Base-by-base conservation (phyloP, 306 rosid species). In the Quercus engelmannii region DNA sequence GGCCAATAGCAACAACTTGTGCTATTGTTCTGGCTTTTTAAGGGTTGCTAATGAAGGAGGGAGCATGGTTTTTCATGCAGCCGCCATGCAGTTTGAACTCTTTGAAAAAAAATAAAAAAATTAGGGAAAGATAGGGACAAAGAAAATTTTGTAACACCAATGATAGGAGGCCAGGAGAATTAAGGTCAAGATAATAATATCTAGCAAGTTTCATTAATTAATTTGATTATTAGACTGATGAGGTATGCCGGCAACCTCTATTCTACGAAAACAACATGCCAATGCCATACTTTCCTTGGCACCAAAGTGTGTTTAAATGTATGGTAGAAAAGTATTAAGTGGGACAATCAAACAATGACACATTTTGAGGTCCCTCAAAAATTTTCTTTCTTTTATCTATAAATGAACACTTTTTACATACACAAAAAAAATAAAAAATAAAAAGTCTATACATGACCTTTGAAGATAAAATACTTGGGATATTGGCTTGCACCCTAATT, bases 241-340 rank as follows among this genome's bases (percentile, higher is more conserved):
- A 72, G 49, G 78, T 41, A 55, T 21, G 19, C 18, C 1, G 46
- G 5, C 64, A 73, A 55, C 28, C 18, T 65, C 15, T 70, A 35
- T 74, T 56, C 74, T 76, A 25, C 74, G 81, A 80, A 72, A 71
- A 49, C n/a, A 63, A 80, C 83, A 46, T 63, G 77, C 38, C 26
- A 57, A 76, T 76, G 76, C 55, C 57, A 63, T 55, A 61, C 51
- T 67, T 73, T 57, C 74, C 61, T 74, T 20, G 78, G 31, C 59
- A 18, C 1, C 38, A 54, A 78, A 78, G 73, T 46, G 61, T 30
- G 69, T 79, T 75, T 83, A 73, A 65, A 41, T 51, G 31, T 28
- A 1, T 1, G 5, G 78, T 77, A 65, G 33, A 31, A 31, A 57
- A 26, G 14, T 31, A 11, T 25, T 20, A 12, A 74, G 46, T 9